These are phyloP conservation scores for Hygrophorus russula DNA, from an alignment of 768 basidiomycete species.

Conservation along the genomic window DNA sequence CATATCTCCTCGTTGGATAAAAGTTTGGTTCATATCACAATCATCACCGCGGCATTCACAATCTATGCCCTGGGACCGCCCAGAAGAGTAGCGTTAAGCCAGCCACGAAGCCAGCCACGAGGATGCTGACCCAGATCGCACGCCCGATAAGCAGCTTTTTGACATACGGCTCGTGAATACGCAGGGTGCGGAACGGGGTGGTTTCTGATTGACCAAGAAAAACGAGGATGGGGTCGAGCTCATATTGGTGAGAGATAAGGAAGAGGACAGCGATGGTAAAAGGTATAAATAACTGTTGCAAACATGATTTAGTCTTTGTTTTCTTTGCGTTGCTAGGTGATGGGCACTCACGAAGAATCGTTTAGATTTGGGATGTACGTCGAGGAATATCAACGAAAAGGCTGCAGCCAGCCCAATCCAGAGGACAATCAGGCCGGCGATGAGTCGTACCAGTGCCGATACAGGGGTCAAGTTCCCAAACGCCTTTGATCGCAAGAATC, in stretches of 20 bases:
- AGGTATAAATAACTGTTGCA: constrained; percentile 78
- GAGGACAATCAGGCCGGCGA: constrained; percentile 72
- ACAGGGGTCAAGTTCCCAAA: constrained; percentile 95
- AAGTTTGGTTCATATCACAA: too few relatives aligned
- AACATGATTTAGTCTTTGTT: constrained; percentile 8
- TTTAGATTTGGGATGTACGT: constrained; percentile 85
- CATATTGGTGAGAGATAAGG: constrained; percentile 93
- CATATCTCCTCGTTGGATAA: too few relatives aligned
- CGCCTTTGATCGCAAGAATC: constrained; percentile 94
- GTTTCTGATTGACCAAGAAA: constrained; percentile 93
- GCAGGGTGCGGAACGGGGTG: constrained; percentile 90
- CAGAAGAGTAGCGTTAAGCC: constrained; percentile 88
- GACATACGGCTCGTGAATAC: constrained; percentile 90
- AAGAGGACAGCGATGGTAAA: constrained; percentile 84
- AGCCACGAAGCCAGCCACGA: constrained; percentile 67
- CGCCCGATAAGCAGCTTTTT: constrained; percentile 81
- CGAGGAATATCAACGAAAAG: constrained; percentile 89
- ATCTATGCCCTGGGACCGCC: constrained; percentile 89
- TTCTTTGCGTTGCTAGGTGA: neutral
- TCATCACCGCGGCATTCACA: constrained; percentile 28
- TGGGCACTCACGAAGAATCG: constrained; percentile 76
- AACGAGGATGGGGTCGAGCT: constrained; percentile 91
- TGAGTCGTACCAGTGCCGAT: constrained; percentile 76
- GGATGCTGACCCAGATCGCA: constrained; percentile 80
- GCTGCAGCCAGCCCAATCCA: constrained; percentile 93